Evolutionary conservation across 1,284 basidiomycete genomes (phyloP), one percentile per base, ranked within the genome.

Genomic region (Moniliophthora roreri): DNA sequence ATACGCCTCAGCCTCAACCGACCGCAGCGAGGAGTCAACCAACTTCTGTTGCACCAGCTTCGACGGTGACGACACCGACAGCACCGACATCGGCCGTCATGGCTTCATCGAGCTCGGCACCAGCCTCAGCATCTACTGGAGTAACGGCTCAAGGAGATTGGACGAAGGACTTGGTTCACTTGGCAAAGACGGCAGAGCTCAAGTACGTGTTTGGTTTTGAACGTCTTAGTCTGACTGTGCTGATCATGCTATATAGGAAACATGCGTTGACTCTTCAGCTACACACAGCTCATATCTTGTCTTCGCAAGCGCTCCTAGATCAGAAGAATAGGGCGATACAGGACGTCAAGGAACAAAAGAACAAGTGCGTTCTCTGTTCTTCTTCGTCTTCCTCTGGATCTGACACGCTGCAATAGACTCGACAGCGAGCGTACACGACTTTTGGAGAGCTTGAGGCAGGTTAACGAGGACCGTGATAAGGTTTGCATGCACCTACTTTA

Each of bases 261-360:
- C 89, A 91, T 67, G 87, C 88, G 3, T 66, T 91, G 58, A 87
- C 86, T 11, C 71, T 91, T 39, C 89, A 91, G 64, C 71, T 91
- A 21, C 89, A 91, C 60, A 91, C 89, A 8, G 89, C 89, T n/a
- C 88, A 91, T 63, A 90, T 91, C 40, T 72, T 91, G 2, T 89
- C 89, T 11, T 87, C 89, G 6, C 88, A 91, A 63, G 81, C 87
- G 3, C 79, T 83, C 35, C 72, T 91, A 4, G 87, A 91, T 55
- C 79, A 85, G 64, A 91, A 89, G 66, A 79, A 78, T 60, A 87
- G 83, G 58, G 79, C 84, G 3, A 81, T 91, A 28, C 86, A 91
- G 68, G 89, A 91, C 63, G 71, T 91, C 48, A 82, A 81, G 55
- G 88, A 89, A 66, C 88, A 91, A 70, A 87, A 85, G 69, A 89